A percentile compares a stretch with the other conserved stretches of the same genome.
Conservation (phyloP, 2,329 filamentous ascomycete species). For the Moelleriella libera region DNA sequence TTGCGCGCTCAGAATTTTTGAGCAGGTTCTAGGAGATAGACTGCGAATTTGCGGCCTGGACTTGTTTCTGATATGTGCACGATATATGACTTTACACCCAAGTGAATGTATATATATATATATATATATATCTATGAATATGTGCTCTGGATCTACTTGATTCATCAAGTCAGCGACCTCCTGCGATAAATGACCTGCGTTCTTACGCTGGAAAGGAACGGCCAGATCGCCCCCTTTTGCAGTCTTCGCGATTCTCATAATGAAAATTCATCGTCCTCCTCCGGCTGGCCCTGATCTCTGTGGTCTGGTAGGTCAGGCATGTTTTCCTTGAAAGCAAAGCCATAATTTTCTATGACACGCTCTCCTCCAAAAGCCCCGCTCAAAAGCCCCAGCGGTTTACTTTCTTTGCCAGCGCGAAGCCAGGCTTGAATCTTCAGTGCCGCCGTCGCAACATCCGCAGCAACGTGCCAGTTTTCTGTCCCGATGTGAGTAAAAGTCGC, state of each 20-base stretch:
- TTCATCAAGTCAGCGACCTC: too few species aligned
- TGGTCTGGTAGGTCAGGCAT: conserved; percentile 9
- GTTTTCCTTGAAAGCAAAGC: conserved; percentile 12
- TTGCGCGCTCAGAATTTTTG: too few species aligned
- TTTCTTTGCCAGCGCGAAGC: conserved; percentile 16
- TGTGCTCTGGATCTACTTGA: too few species aligned
- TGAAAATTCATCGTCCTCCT: not conserved
- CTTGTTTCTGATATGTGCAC: too few species aligned
- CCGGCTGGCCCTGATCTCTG: conserved; percentile 1
- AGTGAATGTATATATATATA: too few species aligned
- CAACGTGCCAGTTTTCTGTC: conserved; percentile 34
- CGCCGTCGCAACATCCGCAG: conserved; percentile 19
- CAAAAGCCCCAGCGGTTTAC: conserved; percentile 1
- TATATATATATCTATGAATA: too few species aligned
- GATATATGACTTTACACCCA: too few species aligned
- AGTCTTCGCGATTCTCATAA: not conserved
- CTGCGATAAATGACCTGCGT: too few species aligned
- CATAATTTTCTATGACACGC: conserved; percentile 11
- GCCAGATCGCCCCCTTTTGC: not conserved
- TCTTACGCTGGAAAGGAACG: too few species aligned
- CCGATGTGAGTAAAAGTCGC: conserved; percentile 28
- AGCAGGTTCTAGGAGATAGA: too few species aligned
- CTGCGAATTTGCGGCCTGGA: too few species aligned
- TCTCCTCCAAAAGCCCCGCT: conserved; percentile 10
- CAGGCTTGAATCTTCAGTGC: conserved; percentile 26